Evolutionary conservation across 306 rosid genomes (phyloP).

Genomic region (Crataegus laevigata): DNA sequence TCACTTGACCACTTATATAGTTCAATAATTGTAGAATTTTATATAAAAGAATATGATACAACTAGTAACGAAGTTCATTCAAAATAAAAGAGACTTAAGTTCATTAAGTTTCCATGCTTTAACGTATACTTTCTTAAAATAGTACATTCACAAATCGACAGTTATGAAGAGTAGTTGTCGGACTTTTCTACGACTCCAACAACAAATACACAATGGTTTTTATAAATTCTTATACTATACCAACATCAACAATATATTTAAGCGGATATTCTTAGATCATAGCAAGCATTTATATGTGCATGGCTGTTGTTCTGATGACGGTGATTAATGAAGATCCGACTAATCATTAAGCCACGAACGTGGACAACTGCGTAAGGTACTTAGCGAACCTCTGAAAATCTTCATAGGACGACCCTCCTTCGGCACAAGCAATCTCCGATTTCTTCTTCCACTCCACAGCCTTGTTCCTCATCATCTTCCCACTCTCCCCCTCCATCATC

Average conservation of each 20-base stretch:
- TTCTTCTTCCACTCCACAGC: conserved; percentile 17
- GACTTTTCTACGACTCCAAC: no score
- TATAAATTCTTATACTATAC: background rate
- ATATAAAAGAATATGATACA: no score
- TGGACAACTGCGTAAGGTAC: background rate
- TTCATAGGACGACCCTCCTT: background rate
- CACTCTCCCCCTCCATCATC: conserved; percentile 11
- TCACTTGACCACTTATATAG: no score
- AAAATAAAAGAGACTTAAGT: no score
- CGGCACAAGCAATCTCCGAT: background rate
- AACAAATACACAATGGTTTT: background rate
- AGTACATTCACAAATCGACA: background rate
- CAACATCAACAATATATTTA: background rate
- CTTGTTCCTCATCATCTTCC: conserved; percentile 3
- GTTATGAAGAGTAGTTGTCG: background rate
- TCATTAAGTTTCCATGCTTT: background rate
- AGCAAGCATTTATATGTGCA: background rate
- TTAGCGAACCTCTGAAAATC: conserved; percentile 4
- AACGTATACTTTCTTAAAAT: no score
- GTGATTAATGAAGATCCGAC: background rate
- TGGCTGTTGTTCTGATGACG: background rate
- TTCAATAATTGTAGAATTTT: no score
- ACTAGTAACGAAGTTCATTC: no score
- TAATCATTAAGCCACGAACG: background rate
- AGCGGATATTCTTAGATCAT: background rate